These are phyloP conservation scores for Erythrobasidium yunnanense DNA, from an alignment of 768 basidiomycete genomes.

Conservation along the genomic window DNA sequence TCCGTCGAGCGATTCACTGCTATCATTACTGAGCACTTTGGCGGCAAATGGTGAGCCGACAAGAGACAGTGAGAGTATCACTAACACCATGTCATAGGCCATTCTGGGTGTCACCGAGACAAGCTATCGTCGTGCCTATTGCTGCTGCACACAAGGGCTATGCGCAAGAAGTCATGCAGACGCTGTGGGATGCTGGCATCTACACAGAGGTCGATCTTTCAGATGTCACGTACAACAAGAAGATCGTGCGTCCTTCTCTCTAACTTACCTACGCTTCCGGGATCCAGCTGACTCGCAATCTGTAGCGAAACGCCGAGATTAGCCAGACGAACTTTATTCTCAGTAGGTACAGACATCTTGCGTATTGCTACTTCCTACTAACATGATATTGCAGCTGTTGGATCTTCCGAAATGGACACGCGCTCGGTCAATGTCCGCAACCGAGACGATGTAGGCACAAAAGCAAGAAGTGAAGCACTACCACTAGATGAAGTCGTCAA, in stretches of 20 bases:
- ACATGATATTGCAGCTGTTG: constrained; percentile 61
- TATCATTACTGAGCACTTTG: constrained; percentile 93
- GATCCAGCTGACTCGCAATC: background rate
- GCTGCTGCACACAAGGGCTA: constrained; percentile 76
- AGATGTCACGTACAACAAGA: constrained; percentile 85
- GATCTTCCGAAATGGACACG: constrained; percentile 75
- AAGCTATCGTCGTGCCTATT: constrained; percentile 87
- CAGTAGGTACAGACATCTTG: too few species aligned
- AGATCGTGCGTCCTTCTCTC: constrained; percentile 48
- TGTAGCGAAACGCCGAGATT: constrained; percentile 72
- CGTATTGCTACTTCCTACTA: too few species aligned
- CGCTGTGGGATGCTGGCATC: constrained; percentile 58
- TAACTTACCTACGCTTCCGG: background rate
- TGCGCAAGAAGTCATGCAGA: constrained; percentile 65
- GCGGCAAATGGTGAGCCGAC: constrained; percentile 75
- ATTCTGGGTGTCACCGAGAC: constrained; percentile 96
- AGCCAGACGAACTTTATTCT: constrained; percentile 97
- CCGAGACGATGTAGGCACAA: constrained; percentile 80
- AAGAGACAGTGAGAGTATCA: background rate
- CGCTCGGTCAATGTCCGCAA: constrained; percentile 90
- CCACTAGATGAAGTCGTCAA: constrained; percentile 59
- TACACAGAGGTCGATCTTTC: constrained; percentile 88
- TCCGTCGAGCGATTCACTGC: constrained; percentile 91
- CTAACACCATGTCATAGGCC: constrained; percentile 53
- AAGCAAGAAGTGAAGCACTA: constrained; percentile 55